Evolutionary conservation across 371 early-diverging fungal species (phyloP), one percentile per base, ranked within the genome.

Genomic region (Syncephalastrum sp.): DNA sequence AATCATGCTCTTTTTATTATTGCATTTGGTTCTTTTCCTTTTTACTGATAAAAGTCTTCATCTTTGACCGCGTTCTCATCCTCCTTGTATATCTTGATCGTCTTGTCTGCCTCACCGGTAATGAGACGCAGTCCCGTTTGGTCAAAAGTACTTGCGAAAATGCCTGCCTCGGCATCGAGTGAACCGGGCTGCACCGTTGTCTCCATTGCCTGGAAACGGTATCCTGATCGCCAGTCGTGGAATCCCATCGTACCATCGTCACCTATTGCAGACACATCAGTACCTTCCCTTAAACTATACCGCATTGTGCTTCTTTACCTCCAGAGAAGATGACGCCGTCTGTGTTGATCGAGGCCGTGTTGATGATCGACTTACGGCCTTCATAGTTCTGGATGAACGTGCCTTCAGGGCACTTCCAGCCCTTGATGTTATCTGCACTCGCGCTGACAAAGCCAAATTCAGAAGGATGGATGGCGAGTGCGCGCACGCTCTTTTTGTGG

Each of bases 101-200:
- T 92, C 79, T 98, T 98, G 76, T 98, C 99, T 0, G 96, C 97
- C 75, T 98, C 99, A 60, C 97, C 95, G 0, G 99, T 99, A 56
- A 98, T 92, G 42, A 99, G 81, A 50, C 98, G 90, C 44, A 90
- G 74, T 0, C 98, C 97, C 4, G 98, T 92, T 54, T 84, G 86
- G 70, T 98, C 98, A 82, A 98, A 98, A 2, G 93, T 85, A 52
- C 94, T 93, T 57, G 91, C 86, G 56, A 98, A 97, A 45, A 98
- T 87, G 48, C 97, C 98, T 5, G 94, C 92, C 74, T 98, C 99
- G 56, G 89, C 89, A 60, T 94, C 96, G 50, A 98, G 72, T n/a
- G 96, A 96, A 52, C 98, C 99, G 15, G 98, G 97, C 68, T 97
- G 97, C 3, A 86, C 92, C 15, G 82, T 70, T 0, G 97, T 86